These are phyloP conservation scores for Galerina marginata DNA, from an alignment of 768 basidiomycete species.

Conservation along the genomic window DNA sequence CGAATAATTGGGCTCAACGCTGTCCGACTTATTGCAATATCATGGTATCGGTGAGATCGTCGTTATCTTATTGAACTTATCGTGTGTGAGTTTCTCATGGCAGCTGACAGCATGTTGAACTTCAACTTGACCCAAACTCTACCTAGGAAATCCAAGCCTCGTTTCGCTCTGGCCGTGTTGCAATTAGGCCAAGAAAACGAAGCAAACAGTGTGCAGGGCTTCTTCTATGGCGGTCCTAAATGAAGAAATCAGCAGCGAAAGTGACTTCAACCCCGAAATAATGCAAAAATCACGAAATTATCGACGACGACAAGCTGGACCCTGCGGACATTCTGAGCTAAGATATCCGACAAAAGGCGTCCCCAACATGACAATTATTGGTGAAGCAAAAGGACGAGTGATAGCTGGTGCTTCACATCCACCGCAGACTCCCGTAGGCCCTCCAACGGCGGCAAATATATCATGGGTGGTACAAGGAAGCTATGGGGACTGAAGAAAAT, in stretches of 20 bases:
- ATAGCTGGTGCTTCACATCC: slow-evolving; percentile 29
- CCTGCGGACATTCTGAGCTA: slow-evolving; percentile 13
- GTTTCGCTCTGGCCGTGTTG: slow-evolving; percentile 32
- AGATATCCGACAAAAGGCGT: slow-evolving; percentile 16
- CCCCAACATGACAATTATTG: slow-evolving; percentile 15
- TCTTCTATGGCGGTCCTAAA: slow-evolving; percentile 37
- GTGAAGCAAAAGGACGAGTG: slow-evolving; percentile 33
- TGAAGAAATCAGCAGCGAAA: slow-evolving; percentile 49
- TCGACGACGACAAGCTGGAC: slow-evolving; percentile 26
- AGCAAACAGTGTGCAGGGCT: slow-evolving; percentile 39
- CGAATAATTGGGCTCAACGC: too few relatives aligned
- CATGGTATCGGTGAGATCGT: too few relatives aligned
- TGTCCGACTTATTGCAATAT: too few relatives aligned
- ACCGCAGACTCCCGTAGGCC: slow-evolving; percentile 15
- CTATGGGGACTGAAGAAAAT: slow-evolving; percentile 28
- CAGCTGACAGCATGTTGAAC: too few relatives aligned
- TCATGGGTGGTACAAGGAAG: slow-evolving; percentile 81
- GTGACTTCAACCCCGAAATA: slow-evolving; percentile 62
- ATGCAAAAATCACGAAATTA: slow-evolving; percentile 32
- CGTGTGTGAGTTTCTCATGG: too few relatives aligned
- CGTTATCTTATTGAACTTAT: too few relatives aligned
- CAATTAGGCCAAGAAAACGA: slow-evolving; percentile 41
- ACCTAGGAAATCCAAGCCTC: slow-evolving; percentile 56
- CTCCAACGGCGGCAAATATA: slow-evolving; percentile 51
- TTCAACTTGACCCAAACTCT: slow-evolving; percentile 42